phyloP scores from a whole-genome alignment of 169 alveolate genomes.

The Amoebophrya sp. region DNA sequence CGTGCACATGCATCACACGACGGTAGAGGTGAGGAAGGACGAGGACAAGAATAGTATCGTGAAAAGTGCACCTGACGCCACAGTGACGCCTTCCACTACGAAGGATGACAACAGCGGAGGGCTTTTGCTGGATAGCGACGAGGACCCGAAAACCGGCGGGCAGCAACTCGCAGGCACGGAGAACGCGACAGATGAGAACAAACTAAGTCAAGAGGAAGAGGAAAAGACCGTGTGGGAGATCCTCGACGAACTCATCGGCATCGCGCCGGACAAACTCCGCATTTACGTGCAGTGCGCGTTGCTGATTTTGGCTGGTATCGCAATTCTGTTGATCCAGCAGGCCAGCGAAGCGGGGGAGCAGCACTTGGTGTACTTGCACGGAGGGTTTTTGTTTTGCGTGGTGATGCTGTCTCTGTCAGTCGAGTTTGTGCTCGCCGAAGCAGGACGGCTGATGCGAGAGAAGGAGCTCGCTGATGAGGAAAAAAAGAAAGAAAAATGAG shows the following conservation, averaged over 20 bases:
- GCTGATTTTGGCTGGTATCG: not conserved
- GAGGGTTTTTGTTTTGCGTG: not conserved
- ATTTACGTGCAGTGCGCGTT: not conserved
- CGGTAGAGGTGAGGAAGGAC: not conserved
- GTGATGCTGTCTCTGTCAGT: not conserved
- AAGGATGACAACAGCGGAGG: too few relatives aligned
- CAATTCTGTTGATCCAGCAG: not conserved
- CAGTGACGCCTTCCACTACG: too few relatives aligned
- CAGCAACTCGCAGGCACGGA: too few relatives aligned
- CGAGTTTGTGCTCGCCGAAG: not conserved
- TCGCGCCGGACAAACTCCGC: not conserved
- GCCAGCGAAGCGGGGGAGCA: not conserved
- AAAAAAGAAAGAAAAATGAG: too few relatives aligned
- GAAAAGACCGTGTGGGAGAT: slow-evolving; percentile 14
- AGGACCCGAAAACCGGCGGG: too few relatives aligned
- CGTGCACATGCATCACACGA: not conserved
- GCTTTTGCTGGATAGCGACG: too few relatives aligned
- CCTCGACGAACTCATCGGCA: not conserved
- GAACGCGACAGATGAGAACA: not conserved
- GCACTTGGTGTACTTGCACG: not conserved
- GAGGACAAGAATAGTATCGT: too few relatives aligned
- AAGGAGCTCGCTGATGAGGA: not conserved
- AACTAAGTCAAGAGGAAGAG: too few relatives aligned
- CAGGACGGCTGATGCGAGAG: not conserved
- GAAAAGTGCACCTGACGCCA: too few relatives aligned